Percentiles rank a stretch among this genome's conserved stretches.
phyloP scores from a whole-genome alignment of 2,329 filamentous ascomycete genomes.

The Colletotrichum siamense region DNA sequence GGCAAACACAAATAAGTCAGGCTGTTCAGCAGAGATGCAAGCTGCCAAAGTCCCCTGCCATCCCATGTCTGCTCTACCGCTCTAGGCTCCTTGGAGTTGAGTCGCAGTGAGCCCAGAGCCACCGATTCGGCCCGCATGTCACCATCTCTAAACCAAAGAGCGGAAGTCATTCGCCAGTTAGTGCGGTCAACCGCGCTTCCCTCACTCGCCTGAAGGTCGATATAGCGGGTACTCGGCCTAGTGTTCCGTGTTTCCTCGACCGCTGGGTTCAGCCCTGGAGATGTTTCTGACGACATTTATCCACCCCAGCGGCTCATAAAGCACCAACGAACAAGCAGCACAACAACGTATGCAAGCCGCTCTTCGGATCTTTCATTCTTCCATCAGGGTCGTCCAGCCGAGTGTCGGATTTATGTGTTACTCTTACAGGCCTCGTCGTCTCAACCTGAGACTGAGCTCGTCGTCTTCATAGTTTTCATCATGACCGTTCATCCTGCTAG shows the following conservation, averaged over 20 bases:
- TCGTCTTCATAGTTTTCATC: background rate
- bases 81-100: background rate
- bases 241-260: background rate
- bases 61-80: background rate
- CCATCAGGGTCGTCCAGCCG: background rate
- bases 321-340: background rate
- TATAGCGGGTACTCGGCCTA: background rate
- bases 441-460: background rate
- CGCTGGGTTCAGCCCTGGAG: background rate
- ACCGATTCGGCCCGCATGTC: slow-evolving; percentile 11
- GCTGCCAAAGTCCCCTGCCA: background rate
- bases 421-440: background rate
- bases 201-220: background rate
- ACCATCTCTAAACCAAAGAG: background rate
- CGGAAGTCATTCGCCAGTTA: background rate
- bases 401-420: background rate
- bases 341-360: background rate
- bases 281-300: background rate
- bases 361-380: background rate
- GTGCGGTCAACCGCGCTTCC: background rate
- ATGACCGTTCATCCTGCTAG: background rate
- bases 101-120: slow-evolving; percentile 9
- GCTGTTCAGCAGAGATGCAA: background rate
- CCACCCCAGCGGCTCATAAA: background rate
- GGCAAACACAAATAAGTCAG: too few relatives aligned